phyloP scores from a whole-genome alignment of 2,329 filamentous ascomycete genomes.

The Elsinoe perseae region DNA sequence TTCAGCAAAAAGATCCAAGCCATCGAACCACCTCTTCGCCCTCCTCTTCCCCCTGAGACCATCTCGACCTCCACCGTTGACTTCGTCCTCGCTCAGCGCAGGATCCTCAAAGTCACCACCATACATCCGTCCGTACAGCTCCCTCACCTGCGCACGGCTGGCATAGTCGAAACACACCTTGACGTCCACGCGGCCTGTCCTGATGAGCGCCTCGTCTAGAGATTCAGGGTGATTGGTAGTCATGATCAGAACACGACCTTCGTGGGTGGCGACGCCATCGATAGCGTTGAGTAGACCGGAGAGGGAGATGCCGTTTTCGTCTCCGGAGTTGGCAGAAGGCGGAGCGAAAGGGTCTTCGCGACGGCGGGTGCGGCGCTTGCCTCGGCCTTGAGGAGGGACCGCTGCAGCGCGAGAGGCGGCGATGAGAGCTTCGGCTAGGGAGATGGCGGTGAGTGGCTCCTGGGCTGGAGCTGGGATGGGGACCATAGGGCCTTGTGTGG shows the following conservation, averaged over 20 bases:
- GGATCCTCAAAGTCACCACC: not conserved
- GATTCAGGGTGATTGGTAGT: slow-evolving; percentile 68
- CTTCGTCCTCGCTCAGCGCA: not conserved
- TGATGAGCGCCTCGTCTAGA: slow-evolving; percentile 64
- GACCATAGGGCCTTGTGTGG: not conserved
- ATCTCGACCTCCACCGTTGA: not conserved
- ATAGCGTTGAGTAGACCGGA: slow-evolving; percentile 77
- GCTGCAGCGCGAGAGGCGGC: slow-evolving; percentile 1
- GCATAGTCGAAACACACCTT: slow-evolving; percentile 53
- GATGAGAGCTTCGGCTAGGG: slow-evolving; percentile 11
- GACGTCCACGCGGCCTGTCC: slow-evolving; percentile 64
- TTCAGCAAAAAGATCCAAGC: slow-evolving; percentile 23
- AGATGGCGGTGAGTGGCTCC: not conserved
- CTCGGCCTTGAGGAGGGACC: not conserved
- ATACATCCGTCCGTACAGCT: slow-evolving; percentile 37
- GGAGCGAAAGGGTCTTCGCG: not conserved
- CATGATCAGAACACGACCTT: slow-evolving; percentile 74
- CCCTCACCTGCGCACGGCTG: slow-evolving; percentile 33
- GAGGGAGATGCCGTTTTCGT: slow-evolving; percentile 55
- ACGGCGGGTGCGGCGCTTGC: not conserved
- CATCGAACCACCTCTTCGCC: slow-evolving; percentile 11
- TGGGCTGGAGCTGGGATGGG: not conserved
- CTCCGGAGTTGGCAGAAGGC: not conserved
- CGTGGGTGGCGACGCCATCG: slow-evolving; percentile 71
- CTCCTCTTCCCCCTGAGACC: not conserved